Evolutionary conservation across 192 early-diverging fungal genomes (phyloP).

Genomic region (Coemansia biformis): DNA sequence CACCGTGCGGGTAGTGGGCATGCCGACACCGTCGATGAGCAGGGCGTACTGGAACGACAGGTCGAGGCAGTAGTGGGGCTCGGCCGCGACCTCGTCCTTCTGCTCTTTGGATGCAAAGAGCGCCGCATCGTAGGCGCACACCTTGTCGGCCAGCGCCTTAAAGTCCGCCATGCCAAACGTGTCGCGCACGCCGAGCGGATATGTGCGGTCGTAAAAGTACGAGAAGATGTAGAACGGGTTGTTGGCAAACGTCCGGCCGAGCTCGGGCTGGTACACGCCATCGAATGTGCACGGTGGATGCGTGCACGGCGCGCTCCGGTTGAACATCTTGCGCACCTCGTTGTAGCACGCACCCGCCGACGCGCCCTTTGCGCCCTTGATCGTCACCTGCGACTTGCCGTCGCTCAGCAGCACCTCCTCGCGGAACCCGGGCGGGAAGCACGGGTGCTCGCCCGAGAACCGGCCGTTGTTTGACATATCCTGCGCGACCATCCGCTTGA

Average conservation of each 20-base stretch:
- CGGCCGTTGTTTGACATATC: slow-evolving; percentile 29
- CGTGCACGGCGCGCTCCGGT: slow-evolving; percentile 63
- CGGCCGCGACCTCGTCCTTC: slow-evolving; percentile 45
- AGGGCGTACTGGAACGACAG: slow-evolving; percentile 82
- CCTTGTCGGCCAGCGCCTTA: slow-evolving; percentile 58
- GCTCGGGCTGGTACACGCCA: slow-evolving; percentile 85
- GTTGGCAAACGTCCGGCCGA: slow-evolving; percentile 59
- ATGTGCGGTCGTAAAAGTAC: slow-evolving; percentile 88
- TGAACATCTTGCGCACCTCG: slow-evolving; percentile 62
- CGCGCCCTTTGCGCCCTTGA: slow-evolving; percentile 57
- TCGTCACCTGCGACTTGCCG: slow-evolving; percentile 24
- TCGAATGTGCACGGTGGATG: slow-evolving; percentile 78
- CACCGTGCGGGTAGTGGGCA: slow-evolving; percentile 62
- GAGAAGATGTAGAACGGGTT: slow-evolving; percentile 91
- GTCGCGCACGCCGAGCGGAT: slow-evolving; percentile 63
- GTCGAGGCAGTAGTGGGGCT: slow-evolving; percentile 84
- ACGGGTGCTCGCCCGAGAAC: slow-evolving; percentile 55
- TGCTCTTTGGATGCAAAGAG: slow-evolving; percentile 49
- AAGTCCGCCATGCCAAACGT: slow-evolving; percentile 71
- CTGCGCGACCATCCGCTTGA: slow-evolving; percentile 53
- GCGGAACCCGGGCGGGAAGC: slow-evolving; percentile 62
- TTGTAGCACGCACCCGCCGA: slow-evolving; percentile 28
- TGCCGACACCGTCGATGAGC: slow-evolving; percentile 78
- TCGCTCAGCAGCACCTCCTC: slow-evolving; percentile 38
- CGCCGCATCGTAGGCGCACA: slow-evolving; percentile 56